Percentiles rank a stretch among this genome's conserved stretches.
Conservation (phyloP, 1,284 basidiomycete genomes). For the Albatrellus sp. region DNA sequence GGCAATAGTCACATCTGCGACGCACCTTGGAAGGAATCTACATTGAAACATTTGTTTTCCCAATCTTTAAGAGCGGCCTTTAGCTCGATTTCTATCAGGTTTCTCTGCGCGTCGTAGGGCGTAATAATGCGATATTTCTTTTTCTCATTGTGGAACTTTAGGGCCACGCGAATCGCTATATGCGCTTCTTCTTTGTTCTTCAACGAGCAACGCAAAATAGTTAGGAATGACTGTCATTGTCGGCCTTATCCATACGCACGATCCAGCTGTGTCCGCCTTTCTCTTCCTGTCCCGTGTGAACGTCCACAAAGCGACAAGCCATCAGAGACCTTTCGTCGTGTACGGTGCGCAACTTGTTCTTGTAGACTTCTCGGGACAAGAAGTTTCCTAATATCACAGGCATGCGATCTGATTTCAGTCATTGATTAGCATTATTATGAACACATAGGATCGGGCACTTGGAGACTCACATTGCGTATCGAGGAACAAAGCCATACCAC, state of each 20-base stretch:
- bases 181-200: slow-evolving; percentile 17
- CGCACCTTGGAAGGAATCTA: slow-evolving; percentile 33
- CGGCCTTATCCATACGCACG: slow-evolving; percentile 19
- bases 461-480: slow-evolving; percentile 29
- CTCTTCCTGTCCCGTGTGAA: slow-evolving; percentile 26
- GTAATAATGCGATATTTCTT: slow-evolving; percentile 36
- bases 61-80: slow-evolving; percentile 23
- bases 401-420: slow-evolving; percentile 49
- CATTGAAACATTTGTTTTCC: slow-evolving; percentile 35
- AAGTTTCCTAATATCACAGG: slow-evolving; percentile 63
- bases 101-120: slow-evolving; percentile 46
- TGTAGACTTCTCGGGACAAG: slow-evolving; percentile 55
- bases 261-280: slow-evolving; percentile 27
- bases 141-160: slow-evolving; percentile 24
- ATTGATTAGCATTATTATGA: slow-evolving; percentile 4
- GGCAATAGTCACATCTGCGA: background rate
- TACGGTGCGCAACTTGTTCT: slow-evolving; percentile 23
- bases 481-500: slow-evolving; percentile 20
- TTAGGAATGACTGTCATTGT: background rate
- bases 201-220: background rate
- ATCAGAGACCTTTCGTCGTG: slow-evolving; percentile 19
- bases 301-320: slow-evolving; percentile 34
- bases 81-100: slow-evolving; percentile 28
- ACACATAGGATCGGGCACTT: background rate
- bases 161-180: slow-evolving; percentile 14